Evolutionary conservation across 1,284 basidiomycete species (phyloP), one percentile per base, ranked within the genome.

Genomic region (Leccinum subrobustum): DNA sequence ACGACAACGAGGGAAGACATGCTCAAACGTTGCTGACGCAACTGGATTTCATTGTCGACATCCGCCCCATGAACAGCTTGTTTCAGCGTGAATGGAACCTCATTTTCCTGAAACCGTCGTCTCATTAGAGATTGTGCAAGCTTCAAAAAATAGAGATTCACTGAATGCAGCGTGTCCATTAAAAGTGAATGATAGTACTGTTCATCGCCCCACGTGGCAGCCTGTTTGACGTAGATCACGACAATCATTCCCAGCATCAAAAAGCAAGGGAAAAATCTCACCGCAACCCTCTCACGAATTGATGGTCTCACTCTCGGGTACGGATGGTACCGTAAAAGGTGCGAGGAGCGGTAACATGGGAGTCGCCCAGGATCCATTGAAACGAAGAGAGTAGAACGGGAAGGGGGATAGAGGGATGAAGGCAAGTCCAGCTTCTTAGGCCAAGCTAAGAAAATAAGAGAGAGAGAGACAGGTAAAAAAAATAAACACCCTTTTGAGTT

Each of bases 291-390:
- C 67, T 72, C 70, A 63, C 64, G 70, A 52, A 44, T 27, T 61
- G 66, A 67, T 5, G 35, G 54, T 20, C 67, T 72, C 18, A 52
- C 44, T 50, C 73, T 72, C 42, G 70, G 70, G 59, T 71, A 71
- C 33, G 70, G 70, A 58, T 72, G 70, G 27, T 63, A 75, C 14
- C 70, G 56, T 23, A 70, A 53, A 1, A 75, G 55, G 39, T 75
- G 67, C 0, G 72, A 73, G 1, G 72, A 72, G n/a, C 72, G 72
- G 52, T 74, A 72, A 23, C 68, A 56, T 2, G 70, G 73, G 0
- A 72, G 61, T 0, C 62, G 52, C 0, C 52, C 54, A 1, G 52
- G 31, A 33, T 73, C 73, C 67, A 71, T 75, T 29, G n/a, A 25
- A 37, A 35, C 18, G 50, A 50, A 7, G 39, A 59, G 31, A 61